Evolutionary conservation across 2,329 filamentous ascomycete genomes (phyloP).

Genomic region (Fusarium fracticaudum): DNA sequence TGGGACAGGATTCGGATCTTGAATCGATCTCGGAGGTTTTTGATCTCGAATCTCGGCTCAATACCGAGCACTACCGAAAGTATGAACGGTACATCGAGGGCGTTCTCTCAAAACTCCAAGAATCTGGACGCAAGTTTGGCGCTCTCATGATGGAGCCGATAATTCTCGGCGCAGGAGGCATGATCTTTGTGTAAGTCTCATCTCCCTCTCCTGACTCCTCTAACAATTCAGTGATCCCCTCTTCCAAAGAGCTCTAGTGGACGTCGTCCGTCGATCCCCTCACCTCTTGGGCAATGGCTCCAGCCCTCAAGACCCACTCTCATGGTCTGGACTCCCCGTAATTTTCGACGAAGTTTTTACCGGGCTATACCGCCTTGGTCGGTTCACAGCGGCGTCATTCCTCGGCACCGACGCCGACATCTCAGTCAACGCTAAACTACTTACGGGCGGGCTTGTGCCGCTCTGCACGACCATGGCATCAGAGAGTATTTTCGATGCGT

Average conservation of each 20-base stretch:
- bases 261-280: conserved; percentile 69
- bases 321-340: conserved; percentile 80
- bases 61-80: conserved; percentile 53
- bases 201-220: not conserved
- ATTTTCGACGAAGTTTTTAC: conserved; percentile 92
- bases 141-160: conserved; percentile 84
- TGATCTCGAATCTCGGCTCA: conserved; percentile 61
- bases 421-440: conserved; percentile 82
- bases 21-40: conserved; percentile 66
- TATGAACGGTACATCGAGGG: conserved; percentile 70
- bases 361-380: conserved; percentile 82
- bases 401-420: conserved; percentile 76
- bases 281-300: conserved; percentile 59
- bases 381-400: conserved; percentile 75
- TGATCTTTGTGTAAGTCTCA: conserved; percentile 75
- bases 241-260: conserved; percentile 78
- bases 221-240: conserved; percentile 71
- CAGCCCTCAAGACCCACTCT: conserved; percentile 31
- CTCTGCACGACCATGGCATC: conserved; percentile 81
- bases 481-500: conserved; percentile 76
- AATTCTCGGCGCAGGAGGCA: conserved; percentile 83
- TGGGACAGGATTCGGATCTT: conserved; percentile 58
- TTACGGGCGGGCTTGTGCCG: conserved; percentile 83
- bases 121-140: conserved; percentile 74
- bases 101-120: conserved; percentile 61